These are phyloP conservation scores for Borovskyia barvae DNA, from an alignment of 208 protist species.

Conservation along the genomic window DNA sequence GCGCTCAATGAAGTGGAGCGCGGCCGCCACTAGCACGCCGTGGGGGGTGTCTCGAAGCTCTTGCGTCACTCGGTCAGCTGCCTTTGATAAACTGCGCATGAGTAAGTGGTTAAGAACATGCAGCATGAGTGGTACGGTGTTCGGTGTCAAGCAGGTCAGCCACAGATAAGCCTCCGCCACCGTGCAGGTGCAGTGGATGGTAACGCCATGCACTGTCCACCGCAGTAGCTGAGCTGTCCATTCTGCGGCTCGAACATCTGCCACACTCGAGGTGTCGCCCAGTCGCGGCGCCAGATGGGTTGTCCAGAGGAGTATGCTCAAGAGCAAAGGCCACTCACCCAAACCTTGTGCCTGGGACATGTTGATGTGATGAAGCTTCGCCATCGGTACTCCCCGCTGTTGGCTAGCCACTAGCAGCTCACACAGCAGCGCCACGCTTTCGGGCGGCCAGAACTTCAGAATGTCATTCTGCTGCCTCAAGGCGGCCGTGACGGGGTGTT, in stretches of 20 bases:
- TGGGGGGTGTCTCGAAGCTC: slow-evolving; percentile 45
- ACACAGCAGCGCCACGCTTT: slow-evolving; percentile 63
- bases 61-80: slow-evolving; percentile 72
- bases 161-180: slow-evolving; percentile 72
- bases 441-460: slow-evolving; percentile 29
- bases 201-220: slow-evolving; percentile 85
- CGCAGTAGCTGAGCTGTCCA: slow-evolving; percentile 80
- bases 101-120: slow-evolving; percentile 82
- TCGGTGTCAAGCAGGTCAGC: slow-evolving; percentile 43
- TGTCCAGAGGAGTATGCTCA: slow-evolving; percentile 82
- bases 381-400: slow-evolving; percentile 64
- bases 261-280: not conserved
- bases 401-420: slow-evolving; percentile 66
- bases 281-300: slow-evolving; percentile 25
- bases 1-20: slow-evolving; percentile 45
- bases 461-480: slow-evolving; percentile 44
- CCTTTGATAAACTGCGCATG: slow-evolving; percentile 85
- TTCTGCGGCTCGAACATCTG: slow-evolving; percentile 36
- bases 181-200: slow-evolving; percentile 68
- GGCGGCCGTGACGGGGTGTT: slow-evolving; percentile 39
- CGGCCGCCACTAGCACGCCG: slow-evolving; percentile 70
- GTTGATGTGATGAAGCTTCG: slow-evolving; percentile 85
- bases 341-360: slow-evolving; percentile 46
- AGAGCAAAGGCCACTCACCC: slow-evolving; percentile 81
- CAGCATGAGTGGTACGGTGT: slow-evolving; percentile 76